A percentile compares a stretch with the other conserved stretches of the same genome.
phyloP scores from a whole-genome alignment of 1,284 basidiomycete genomes.

The Retiboletus flavoniger region DNA sequence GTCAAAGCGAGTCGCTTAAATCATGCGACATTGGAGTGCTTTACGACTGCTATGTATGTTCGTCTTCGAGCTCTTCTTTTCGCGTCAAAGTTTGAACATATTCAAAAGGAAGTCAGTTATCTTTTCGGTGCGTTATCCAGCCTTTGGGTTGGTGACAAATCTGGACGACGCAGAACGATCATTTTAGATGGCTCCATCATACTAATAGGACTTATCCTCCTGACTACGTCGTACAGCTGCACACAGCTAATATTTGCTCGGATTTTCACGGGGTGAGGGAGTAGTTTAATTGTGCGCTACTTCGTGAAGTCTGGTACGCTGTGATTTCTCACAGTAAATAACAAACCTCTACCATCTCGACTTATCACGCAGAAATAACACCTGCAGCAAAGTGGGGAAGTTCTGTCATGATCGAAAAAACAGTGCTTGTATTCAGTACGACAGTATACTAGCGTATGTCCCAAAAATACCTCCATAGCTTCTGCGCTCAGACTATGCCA shows the following conservation, averaged over 20 bases:
- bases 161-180: slow-evolving; percentile 41
- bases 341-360: slow-evolving; percentile 6
- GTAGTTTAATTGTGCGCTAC: neutral
- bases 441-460: slow-evolving; percentile 61
- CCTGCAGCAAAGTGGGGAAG: slow-evolving; percentile 23
- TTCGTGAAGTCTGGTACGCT: no score
- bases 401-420: slow-evolving; percentile 64
- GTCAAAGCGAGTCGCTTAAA: neutral
- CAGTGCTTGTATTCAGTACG: slow-evolving; percentile 43
- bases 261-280: neutral
- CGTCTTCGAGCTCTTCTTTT: neutral
- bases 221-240: slow-evolving; percentile 19
- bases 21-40: neutral
- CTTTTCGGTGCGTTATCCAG: neutral
- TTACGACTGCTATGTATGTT: neutral
- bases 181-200: slow-evolving; percentile 45
- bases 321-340: neutral
- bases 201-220: slow-evolving; percentile 46
- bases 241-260: slow-evolving; percentile 45
- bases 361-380: slow-evolving; percentile 54
- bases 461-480: slow-evolving; percentile 31
- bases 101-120: neutral
- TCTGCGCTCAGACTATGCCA: neutral
- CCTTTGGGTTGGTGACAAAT: neutral
- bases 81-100: neutral